Evolutionary conservation across 1,284 basidiomycete genomes (phyloP), one percentile per base, ranked within the genome.

Genomic region (Ustilago sp.): DNA sequence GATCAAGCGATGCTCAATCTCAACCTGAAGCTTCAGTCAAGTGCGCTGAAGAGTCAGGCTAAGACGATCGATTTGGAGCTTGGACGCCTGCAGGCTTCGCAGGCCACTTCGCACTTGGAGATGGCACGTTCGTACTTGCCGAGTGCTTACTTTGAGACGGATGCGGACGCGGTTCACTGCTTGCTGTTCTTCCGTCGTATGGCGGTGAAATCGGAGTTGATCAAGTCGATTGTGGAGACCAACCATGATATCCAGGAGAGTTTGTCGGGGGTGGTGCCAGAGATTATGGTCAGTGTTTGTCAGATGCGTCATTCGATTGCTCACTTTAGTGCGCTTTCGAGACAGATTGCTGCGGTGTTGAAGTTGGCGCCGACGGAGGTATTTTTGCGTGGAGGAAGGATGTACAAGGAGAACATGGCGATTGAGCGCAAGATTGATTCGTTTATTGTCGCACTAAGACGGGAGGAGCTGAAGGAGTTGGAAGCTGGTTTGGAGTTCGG

Each of bases 381-480:
- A 13, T 86, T 85, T 64, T 51, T 85, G 7, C 70, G 73, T 3
- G 78, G 93, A 59, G 96, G 95, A 1, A 90, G 93, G 35, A 89
- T 97, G 34, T 94, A 91, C 77, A 89, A 90, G 8, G 96, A 99
- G 74, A 72, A 79, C 35, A 90, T 98, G 43, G 90, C 90, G 0
- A 91, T 98, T 85, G 96, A 99, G 88, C 93, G 92, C 85, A 90
- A 93, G 47, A 90, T 99, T 60, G 95, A 99, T 82, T 91, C 92
- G 86, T 96, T 96, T 86, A 90, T 98, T 67, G 92, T 93, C 59
- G 89, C 92, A 36, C 88, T 97, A 13, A 89, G 93, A 53, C 89
- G 91, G 50, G 94, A 98, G 77, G 94, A 94, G 86, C 94, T 99
- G 88, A 90, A 92, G 50, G 95, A 96, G 87, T 90, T 91, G 86